Conservation (phyloP, 2,329 filamentous ascomycete species). For the Sporothrix pallida region DNA sequence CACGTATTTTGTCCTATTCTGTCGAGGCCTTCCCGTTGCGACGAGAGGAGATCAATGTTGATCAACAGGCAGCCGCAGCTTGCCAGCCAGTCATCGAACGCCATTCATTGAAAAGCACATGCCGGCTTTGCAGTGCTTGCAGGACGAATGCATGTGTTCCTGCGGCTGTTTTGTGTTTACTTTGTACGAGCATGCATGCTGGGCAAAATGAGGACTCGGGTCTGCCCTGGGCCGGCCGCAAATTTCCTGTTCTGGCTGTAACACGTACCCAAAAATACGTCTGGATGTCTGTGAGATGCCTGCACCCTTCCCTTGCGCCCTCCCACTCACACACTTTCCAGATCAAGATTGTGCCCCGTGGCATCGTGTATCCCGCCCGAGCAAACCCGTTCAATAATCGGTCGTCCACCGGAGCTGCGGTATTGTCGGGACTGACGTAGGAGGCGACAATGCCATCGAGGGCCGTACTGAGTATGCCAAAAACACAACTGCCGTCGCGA, state of each 20-base stretch:
- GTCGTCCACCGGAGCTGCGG: not conserved
- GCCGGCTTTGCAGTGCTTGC: not conserved
- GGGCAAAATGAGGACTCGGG: not conserved
- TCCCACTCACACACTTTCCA: no score
- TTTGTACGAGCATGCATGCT: not conserved
- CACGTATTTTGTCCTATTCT: not conserved
- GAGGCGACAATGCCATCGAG: not conserved
- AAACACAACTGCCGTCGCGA: not conserved
- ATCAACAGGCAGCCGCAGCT: constrained; percentile 11
- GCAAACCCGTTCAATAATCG: not conserved
- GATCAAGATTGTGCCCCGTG: not conserved
- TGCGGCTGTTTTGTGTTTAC: not conserved
- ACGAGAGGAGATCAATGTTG: no score
- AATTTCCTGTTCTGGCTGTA: not conserved
- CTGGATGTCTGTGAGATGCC: no score
- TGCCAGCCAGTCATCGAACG: not conserved
- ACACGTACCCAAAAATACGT: not conserved
- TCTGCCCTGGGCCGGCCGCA: not conserved
- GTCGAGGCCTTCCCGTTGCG: not conserved
- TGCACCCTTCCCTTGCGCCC: no score
- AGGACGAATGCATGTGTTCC: not conserved
- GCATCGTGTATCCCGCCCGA: not conserved
- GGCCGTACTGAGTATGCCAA: not conserved
- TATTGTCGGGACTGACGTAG: not conserved
- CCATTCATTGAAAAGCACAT: not conserved